phyloP scores from a whole-genome alignment of 2,329 filamentous ascomycete genomes.

The Hawksworthiomyces lignivorus region DNA sequence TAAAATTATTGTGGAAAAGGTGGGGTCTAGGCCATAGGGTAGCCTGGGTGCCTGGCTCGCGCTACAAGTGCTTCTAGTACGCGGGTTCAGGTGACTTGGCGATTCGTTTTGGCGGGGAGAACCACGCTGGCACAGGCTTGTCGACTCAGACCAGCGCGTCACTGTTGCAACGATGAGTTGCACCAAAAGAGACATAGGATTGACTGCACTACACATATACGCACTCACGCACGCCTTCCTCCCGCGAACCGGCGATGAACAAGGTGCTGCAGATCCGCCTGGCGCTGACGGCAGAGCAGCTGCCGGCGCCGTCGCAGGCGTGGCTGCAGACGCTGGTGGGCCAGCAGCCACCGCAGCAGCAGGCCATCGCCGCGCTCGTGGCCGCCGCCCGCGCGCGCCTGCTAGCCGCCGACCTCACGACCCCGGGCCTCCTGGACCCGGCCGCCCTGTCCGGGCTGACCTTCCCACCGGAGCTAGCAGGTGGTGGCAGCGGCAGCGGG shows the following conservation, averaged over 20 bases:
- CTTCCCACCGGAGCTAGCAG: constrained; percentile 40
- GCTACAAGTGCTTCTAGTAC: no score
- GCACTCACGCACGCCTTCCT: no score
- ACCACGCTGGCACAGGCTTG: no score
- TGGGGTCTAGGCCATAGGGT: no score
- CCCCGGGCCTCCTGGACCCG: constrained; percentile 43
- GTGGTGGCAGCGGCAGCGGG: constrained; percentile 40
- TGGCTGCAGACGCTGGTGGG: constrained; percentile 60
- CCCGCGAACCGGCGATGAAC: constrained; percentile 21
- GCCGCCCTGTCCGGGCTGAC: constrained; percentile 28
- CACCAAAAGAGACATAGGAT: background rate
- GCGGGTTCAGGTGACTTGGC: no score
- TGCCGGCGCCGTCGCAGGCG: constrained; percentile 42
- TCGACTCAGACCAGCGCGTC: no score
- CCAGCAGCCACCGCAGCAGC: constrained; percentile 19
- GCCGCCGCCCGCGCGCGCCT: constrained; percentile 77
- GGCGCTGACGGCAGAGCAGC: constrained; percentile 43
- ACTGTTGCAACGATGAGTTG: background rate
- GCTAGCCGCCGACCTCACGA: constrained; percentile 68
- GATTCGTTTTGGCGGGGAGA: constrained; percentile 3
- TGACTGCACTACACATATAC: background rate
- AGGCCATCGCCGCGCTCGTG: constrained; percentile 60
- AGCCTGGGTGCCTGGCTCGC: no score
- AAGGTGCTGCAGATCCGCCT: constrained; percentile 41
- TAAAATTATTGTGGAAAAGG: no score